A percentile compares a stretch with the other conserved stretches of the same genome.
Evolutionary conservation across 2,329 filamentous ascomycete genomes (phyloP).

Genomic region (Fusarium pseudoanthophilum): DNA sequence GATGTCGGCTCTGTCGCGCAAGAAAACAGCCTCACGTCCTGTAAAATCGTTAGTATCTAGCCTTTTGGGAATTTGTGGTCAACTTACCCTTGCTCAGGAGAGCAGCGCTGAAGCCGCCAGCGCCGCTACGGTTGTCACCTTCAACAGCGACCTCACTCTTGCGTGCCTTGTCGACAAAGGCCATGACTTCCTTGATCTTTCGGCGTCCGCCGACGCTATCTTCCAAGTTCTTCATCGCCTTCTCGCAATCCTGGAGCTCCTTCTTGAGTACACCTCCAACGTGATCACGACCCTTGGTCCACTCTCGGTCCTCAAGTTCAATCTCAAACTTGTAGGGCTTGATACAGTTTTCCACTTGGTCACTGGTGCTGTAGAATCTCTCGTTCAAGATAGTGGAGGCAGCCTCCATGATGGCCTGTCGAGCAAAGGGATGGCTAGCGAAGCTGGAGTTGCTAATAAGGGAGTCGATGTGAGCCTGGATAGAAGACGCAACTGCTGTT

Average conservation of each 20-base stretch:
- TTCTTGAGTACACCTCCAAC: constrained; percentile 83
- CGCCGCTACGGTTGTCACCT: constrained; percentile 83
- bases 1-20: constrained; percentile 89
- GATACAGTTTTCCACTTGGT: constrained; percentile 98
- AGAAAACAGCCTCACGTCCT: constrained; percentile 94
- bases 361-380: constrained; percentile 94
- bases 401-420: constrained; percentile 91
- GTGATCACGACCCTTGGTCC: constrained; percentile 86
- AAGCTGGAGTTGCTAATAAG: constrained; percentile 87
- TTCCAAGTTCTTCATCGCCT: constrained; percentile 80
- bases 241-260: constrained; percentile 86
- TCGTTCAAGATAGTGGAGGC: constrained; percentile 92
- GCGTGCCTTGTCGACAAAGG: constrained; percentile 89
- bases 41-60: constrained; percentile 40
- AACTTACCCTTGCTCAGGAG: constrained; percentile 81
- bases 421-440: constrained; percentile 88
- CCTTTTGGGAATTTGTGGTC: not conserved
- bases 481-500: constrained; percentile 86
- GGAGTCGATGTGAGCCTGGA: constrained; percentile 84
- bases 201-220: constrained; percentile 80
- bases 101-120: constrained; percentile 91
- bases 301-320: constrained; percentile 91
- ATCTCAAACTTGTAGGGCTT: constrained; percentile 99
- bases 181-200: constrained; percentile 89
- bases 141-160: constrained; percentile 88